Base-by-base conservation (phyloP, 2,329 filamentous ascomycete genomes). In the Fusarium scirpi region DNA sequence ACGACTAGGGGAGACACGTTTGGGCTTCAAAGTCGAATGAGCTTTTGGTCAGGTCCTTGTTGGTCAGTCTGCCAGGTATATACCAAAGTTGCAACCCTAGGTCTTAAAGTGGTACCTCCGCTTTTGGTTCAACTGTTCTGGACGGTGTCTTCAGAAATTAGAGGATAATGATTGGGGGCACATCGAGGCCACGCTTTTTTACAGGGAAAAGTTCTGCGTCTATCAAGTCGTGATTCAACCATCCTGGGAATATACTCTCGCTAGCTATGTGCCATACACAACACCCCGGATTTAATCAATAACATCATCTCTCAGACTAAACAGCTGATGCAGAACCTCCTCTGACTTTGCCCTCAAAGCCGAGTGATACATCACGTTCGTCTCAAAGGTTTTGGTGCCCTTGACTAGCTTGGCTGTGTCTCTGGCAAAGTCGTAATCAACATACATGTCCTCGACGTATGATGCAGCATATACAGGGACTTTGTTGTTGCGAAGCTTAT, bases 361-460 rank as follows among this genome's bases (percentile, higher is more conserved):
- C 76, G 96, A 91, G 80, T 98, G 95, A 76, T 96, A 96, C 85
- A 97, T 88, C 25, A 86, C 85, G 78, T 97, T 98, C 41, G 94
- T 97, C 76, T 96, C 89, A 74, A 91, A 96, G 43, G 93, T 90
- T 82, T 93, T 94, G 77, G 89, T 91, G 2, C 90, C 90, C 77
- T 88, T 91, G 77, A 98, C 92, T 76, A 90, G 87, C 43, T 82
- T 82, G 12, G 93, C 93, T 18, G 94, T 97, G 73, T 92, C 89
- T 73, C 88, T 86, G 11, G 92, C 91, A 58, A 94, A 82, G 9
- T 89, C 88, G 72, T 88, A 92, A 76, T 97, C 92, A 30, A 98
- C 94, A 76, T 97, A 98, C 92, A 98, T 96, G 77, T 97, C 94
- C 68, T 97, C 91, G 7, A 93, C 79, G 73, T 92, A 98, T 4